Base-by-base conservation (phyloP, 805 yeast species). In the Torulaspora gathmanii region DNA sequence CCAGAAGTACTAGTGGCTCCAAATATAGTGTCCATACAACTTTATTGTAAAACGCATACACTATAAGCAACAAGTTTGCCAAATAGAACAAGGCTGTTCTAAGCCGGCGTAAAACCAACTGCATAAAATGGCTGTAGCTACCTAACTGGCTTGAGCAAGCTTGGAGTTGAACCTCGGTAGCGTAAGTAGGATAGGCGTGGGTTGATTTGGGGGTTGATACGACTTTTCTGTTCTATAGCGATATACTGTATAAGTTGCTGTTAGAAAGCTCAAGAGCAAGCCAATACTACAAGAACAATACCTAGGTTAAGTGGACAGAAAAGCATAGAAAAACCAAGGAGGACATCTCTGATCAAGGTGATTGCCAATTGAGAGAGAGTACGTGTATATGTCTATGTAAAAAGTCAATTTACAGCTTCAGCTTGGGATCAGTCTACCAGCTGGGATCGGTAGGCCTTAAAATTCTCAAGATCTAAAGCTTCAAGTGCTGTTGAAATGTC, bases 401-500 rank as follows among this genome's bases (percentile, higher is more conserved):
- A 22, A 22, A 3, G 25, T 22, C 25, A 22, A 7, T 22, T 22
- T 5, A 22, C 25, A 22, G 25, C 25, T 22, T 6, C 25, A 7
- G 8, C n/a, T 20, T 20, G 23, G 8, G 10, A 7, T 26, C 34
- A 31, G 33, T 37, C 29, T 17, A 19, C 26, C 10, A 44, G 27
- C 23, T 44, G 48, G 10, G 31, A 29, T 27, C 29, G 36, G 27
- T 29, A 44, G 12, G 20, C 29, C 17, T 23, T 34, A 29, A 41
- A 48, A 13, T 33, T 30, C 12, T 23, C 33, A 16, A 19, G 41
- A 22, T 44, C 30, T 11, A 48, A 16, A 6, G 47, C 51, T 15
- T 46, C 68, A 29, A 69, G 48, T 0, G 96, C 91, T 12, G 83
- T 79, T 41, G 73, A 68, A 27, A 89, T 87, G 63, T 93, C 99